Evolutionary conservation across 1,284 basidiomycete species (phyloP).

Genomic region (Cryptococcus deneoformans): DNA sequence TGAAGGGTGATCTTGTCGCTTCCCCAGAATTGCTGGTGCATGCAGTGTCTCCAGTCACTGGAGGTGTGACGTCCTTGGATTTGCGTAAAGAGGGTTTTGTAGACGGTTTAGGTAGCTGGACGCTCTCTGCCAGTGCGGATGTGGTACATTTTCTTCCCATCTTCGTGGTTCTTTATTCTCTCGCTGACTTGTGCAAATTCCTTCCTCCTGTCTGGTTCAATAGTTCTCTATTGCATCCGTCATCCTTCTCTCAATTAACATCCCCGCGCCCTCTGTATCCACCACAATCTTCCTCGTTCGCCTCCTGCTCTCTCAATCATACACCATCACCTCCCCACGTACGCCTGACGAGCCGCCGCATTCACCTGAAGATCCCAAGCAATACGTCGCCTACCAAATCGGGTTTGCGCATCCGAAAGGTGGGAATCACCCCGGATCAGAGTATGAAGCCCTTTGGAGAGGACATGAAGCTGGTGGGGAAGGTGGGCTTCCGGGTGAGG

Average conservation of each 20-base stretch:
- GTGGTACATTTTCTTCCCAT: slow-evolving; percentile 25
- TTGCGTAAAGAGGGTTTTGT: slow-evolving; percentile 42
- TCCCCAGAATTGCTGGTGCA: slow-evolving; percentile 36
- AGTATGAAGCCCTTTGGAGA: slow-evolving; percentile 36
- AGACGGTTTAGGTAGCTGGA: slow-evolving; percentile 43
- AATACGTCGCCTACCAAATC: slow-evolving; percentile 40
- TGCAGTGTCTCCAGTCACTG: slow-evolving; percentile 36
- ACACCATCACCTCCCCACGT: slow-evolving; percentile 39
- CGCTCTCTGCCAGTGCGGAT: slow-evolving; percentile 36
- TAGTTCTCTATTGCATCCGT: slow-evolving; percentile 44
- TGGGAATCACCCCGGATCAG: slow-evolving; percentile 26
- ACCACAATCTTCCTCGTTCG: slow-evolving; percentile 46
- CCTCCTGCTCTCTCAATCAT: slow-evolving; percentile 39
- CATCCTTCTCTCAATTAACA: slow-evolving; percentile 30
- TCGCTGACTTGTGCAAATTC: not conserved
- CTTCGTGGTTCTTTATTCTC: not conserved
- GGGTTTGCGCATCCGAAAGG: slow-evolving; percentile 30
- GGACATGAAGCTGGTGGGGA: slow-evolving; percentile 29
- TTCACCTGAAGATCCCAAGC: slow-evolving; percentile 28
- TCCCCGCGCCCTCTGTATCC: slow-evolving; percentile 32
- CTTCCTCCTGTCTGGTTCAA: too few species aligned
- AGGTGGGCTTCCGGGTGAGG: slow-evolving; percentile 3
- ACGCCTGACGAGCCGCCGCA: slow-evolving; percentile 35
- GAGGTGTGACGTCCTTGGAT: slow-evolving; percentile 34
- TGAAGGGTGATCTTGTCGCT: slow-evolving; percentile 40